Evolutionary conservation across 441 rosid genomes (phyloP), one percentile per base, ranked within the genome.

Genomic region (Hura crepitans): DNA sequence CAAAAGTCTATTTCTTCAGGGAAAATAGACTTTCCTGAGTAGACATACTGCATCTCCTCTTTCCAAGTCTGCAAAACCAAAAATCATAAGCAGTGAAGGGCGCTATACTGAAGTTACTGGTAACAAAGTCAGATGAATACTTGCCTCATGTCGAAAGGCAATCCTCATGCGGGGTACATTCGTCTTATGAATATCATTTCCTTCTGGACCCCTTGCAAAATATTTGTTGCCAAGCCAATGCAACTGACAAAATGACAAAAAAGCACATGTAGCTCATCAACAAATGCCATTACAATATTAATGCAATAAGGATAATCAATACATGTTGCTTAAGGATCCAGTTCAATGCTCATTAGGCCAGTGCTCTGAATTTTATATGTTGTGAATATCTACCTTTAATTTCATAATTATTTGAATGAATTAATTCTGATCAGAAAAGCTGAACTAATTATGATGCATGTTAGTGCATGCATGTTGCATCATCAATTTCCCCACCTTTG

Each of bases 161-260:
- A 89, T 75, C 80, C 94, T 81, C 72, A 80, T 64, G 27, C 71
- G 73, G 3, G 91, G 91, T 66, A 88, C 94, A 70, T 88, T 88
- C 28, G 91, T 84, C 76, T 80, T 88, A n/a, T 85, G 87, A 69
- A 88, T 86, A 55, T 88, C 87, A 68, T 88, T 88, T 70, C 91
- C 91, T 79, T 77, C 86, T 0, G 89, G 81, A 14, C 91, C 86
- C 54, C 85, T 84, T 43, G 81, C 23, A 74, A 74, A 84, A 76
- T 85, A 88, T 72, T 77, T 81, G 66, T 69, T 51, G 27, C 94
- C 94, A 13, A 88, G 87, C 94, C 94, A 88, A 73, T 85, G 94
- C 70, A 55, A 69, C 94, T 88, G 80, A 65, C 74, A 8, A 62
- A 58, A 18, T 13, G 51, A 64, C 33, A 30, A 15, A 30, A 17